phyloP scores from a whole-genome alignment of 208 protist genomes.

The Entamoeba moshkovskii region DNA sequence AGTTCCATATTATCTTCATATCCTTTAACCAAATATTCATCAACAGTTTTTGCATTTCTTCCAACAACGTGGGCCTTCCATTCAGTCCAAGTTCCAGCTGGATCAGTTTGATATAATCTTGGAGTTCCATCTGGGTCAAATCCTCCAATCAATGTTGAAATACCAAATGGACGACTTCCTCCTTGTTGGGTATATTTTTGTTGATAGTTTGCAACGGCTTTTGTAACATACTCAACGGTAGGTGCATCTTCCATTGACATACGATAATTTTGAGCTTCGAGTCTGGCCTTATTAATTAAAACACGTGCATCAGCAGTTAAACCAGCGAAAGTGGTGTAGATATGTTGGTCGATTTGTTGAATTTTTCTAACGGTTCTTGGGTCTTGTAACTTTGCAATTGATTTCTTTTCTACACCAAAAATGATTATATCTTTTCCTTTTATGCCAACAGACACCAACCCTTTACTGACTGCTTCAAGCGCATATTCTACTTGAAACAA shows the following conservation, averaged over 20 bases:
- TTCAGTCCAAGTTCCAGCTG: constrained; percentile 60
- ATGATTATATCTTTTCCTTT: constrained; percentile 63
- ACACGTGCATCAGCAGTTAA: constrained; percentile 94
- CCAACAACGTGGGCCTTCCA: constrained; percentile 55
- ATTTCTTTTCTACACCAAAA: constrained; percentile 92
- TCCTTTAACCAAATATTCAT: constrained; percentile 20
- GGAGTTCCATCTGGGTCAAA: constrained; percentile 12
- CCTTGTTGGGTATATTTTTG: constrained; percentile 90
- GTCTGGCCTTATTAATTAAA: constrained; percentile 84
- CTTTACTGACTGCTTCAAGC: constrained; percentile 94
- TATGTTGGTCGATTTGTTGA: constrained; percentile 85
- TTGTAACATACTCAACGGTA: constrained; percentile 86
- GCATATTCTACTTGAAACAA: constrained; percentile 99
- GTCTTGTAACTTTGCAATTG: constrained; percentile 91
- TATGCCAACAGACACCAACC: constrained; percentile 48
- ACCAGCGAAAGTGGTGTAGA: constrained; percentile 85
- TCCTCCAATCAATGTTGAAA: constrained; percentile 80
- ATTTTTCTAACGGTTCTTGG: constrained; percentile 94
- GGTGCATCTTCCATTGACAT: constrained; percentile 83
- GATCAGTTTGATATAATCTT: constrained; percentile 40
- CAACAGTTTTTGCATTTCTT: constrained; percentile 20
- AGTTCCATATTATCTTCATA: neutral
- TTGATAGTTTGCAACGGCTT: constrained; percentile 86
- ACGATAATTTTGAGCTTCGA: constrained; percentile 92
- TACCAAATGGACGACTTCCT: constrained; percentile 92